Evolutionary conservation across 1,284 basidiomycete genomes (phyloP).

Genomic region (Taiwanofungus camphoratus): DNA sequence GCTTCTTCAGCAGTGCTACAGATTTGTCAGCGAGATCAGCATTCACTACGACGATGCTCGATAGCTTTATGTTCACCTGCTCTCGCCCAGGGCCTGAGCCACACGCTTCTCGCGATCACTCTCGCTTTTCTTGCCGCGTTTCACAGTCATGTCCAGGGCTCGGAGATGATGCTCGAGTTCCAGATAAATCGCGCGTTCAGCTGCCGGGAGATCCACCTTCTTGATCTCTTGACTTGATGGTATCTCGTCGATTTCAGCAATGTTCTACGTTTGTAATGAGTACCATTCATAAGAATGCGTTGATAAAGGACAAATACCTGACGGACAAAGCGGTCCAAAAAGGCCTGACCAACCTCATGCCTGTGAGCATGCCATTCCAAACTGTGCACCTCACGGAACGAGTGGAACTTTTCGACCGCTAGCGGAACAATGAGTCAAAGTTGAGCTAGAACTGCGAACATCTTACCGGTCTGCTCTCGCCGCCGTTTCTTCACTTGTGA

Average conservation of each 20-base stretch:
- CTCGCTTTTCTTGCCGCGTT: constrained; percentile 80
- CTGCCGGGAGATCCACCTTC: constrained; percentile 77
- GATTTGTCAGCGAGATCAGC: no score
- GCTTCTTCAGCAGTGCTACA: constrained; percentile 83
- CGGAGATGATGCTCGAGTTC: constrained; percentile 94
- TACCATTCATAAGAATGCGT: not conserved
- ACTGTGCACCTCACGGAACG: constrained; percentile 91
- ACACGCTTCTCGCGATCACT: constrained; percentile 89
- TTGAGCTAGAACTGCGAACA: constrained; percentile 1
- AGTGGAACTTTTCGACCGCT: constrained; percentile 93
- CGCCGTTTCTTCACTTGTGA: constrained; percentile 75
- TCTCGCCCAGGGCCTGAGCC: constrained; percentile 83
- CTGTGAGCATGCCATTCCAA: constrained; percentile 89
- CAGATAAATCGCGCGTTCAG: constrained; percentile 91
- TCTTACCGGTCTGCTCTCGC: constrained; percentile 76
- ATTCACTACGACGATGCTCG: not conserved
- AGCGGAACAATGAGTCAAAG: constrained; percentile 6
- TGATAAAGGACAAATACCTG: constrained; percentile 43
- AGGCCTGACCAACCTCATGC: constrained; percentile 77
- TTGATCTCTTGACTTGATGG: constrained; percentile 69
- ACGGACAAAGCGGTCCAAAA: constrained; percentile 80
- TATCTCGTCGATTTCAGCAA: constrained; percentile 96
- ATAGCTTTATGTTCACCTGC: constrained; percentile 50
- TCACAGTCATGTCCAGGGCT: constrained; percentile 83
- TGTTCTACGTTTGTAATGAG: constrained; percentile 52